Base-by-base conservation (phyloP, 352 stramenopile species). In the Detonula confervacea region DNA sequence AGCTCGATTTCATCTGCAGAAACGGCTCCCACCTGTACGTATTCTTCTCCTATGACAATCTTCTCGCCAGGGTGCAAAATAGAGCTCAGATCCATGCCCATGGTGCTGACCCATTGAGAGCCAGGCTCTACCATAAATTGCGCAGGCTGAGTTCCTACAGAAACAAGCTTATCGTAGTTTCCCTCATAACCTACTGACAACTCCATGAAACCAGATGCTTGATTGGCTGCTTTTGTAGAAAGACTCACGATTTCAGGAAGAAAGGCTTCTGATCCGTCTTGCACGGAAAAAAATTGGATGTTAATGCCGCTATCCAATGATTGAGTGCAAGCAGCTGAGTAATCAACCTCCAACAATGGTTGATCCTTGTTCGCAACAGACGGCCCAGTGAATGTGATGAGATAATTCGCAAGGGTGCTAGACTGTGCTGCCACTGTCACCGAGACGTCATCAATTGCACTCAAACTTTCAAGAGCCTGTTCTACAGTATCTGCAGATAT, bases 391-490 rank as follows among this genome's bases (percentile, higher is more conserved):
- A 84, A 88, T 35, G 55, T 68, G 44, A 88, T 77, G n/a, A n/a
- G 66, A 47, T 82, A 86, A 27, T 47, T 56, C n/a, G 76, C 12
- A 9, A 71, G 29, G 14, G n/a, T 70, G 65, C 25, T 54, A 44
- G 69, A 37, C 57, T 68, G 62, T 24, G 35, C 11, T 59, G 61
- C 42, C 29, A 46, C 71, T 1, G 86, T 72, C 5, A 98, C 95
- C 29, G 25, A 57, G 4, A 98, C 93, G 24, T 92, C 87, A 16
- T 96, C 95, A 8, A 98, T 85, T 57, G 95, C 96, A 3, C 86
- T 90, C 44, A 98, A 73, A 61, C 95, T 96, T 51, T 95, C 87
- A 35, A 98, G 66, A 33, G 95, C 84, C 0, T 83, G 86, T 27
- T 90, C 89, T 55, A 98, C 74, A 1, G 87, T 86, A 4, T 55